phyloP scores from a whole-genome alignment of 768 basidiomycete genomes.

The Dacryopinax primogenitus region DNA sequence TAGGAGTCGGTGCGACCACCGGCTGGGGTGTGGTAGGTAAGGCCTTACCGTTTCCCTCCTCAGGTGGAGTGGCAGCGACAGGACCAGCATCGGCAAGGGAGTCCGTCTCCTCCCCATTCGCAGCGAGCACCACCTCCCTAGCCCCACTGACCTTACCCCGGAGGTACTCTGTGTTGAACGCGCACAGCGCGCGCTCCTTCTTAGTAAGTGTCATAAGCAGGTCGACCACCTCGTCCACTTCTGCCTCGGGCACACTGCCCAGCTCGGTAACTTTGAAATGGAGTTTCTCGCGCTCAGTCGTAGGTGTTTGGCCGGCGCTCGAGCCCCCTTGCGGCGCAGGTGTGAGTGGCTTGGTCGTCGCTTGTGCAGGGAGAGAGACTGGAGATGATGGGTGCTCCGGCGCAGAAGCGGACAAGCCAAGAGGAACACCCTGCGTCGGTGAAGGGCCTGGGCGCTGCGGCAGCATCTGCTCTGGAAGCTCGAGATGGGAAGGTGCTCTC shows the following conservation, averaged over 20 bases:
- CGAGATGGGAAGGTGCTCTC: neutral
- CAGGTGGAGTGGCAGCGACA: constrained; percentile 34
- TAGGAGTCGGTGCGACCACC: neutral
- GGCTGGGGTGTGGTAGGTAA: neutral
- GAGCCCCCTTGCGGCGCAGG: constrained; percentile 55
- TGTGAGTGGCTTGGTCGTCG: constrained; percentile 73
- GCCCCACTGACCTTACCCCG: constrained; percentile 69
- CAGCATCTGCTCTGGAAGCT: neutral
- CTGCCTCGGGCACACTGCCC: constrained; percentile 46
- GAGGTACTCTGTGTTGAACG: constrained; percentile 75
- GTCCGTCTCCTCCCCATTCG: constrained; percentile 38
- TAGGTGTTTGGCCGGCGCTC: constrained; percentile 37
- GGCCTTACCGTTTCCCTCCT: constrained; percentile 33
- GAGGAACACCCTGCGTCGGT: neutral
- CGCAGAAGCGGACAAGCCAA: constrained; percentile 44
- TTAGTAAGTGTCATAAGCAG: constrained; percentile 78
- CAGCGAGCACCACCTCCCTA: constrained; percentile 57
- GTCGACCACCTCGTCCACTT: constrained; percentile 52
- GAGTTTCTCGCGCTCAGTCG: constrained; percentile 49
- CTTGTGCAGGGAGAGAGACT: constrained; percentile 57
- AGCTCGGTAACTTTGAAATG: constrained; percentile 46
- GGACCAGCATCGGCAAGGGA: too few species aligned
- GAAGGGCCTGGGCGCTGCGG: neutral
- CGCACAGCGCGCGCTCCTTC: constrained; percentile 77
- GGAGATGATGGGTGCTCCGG: constrained; percentile 83